phyloP scores from a whole-genome alignment of 1,284 basidiomycete genomes.

The Apiotrichum gamsii region DNA sequence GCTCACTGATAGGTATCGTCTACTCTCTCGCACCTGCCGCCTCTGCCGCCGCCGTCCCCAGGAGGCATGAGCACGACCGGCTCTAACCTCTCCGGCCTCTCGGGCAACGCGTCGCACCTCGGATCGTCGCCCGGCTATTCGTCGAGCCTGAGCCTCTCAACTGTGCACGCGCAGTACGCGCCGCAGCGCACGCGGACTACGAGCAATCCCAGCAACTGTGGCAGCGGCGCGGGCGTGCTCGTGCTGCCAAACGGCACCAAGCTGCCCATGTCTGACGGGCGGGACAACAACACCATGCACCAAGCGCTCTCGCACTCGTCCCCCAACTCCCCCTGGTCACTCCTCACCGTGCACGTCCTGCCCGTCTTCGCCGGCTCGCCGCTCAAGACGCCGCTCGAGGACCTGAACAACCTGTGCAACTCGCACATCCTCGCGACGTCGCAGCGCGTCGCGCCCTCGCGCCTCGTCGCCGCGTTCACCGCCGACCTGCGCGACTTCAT shows the following conservation, averaged over 20 bases:
- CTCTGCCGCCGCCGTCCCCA: constrained; percentile 36
- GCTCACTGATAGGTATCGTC: constrained; percentile 32
- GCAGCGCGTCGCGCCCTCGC: constrained; percentile 36
- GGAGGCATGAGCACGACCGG: constrained; percentile 14
- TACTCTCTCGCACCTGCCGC: constrained; percentile 40
- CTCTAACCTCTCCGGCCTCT: constrained; percentile 11
- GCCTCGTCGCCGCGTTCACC: constrained; percentile 56
- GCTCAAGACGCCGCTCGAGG: constrained; percentile 82
- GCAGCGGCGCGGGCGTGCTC: constrained; percentile 21
- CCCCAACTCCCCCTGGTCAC: constrained; percentile 60
- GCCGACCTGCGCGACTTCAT: constrained; percentile 76
- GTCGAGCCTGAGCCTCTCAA: too few species aligned
- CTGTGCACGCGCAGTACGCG: neutral
- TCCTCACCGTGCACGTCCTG: constrained; percentile 75
- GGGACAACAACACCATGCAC: constrained; percentile 19
- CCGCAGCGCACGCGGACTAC: neutral
- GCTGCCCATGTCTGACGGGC: constrained; percentile 3
- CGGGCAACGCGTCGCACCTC: constrained; percentile 4
- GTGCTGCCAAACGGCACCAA: constrained; percentile 40
- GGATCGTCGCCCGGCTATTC: neutral
- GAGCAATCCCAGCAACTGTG: neutral
- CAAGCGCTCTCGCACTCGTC: constrained; percentile 32
- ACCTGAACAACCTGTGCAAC: constrained; percentile 59
- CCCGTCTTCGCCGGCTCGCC: constrained; percentile 89
- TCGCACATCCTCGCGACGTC: constrained; percentile 39